Evolutionary conservation across 106 monocot genomes (phyloP).

Genomic region (Amphibolis antarctica): DNA sequence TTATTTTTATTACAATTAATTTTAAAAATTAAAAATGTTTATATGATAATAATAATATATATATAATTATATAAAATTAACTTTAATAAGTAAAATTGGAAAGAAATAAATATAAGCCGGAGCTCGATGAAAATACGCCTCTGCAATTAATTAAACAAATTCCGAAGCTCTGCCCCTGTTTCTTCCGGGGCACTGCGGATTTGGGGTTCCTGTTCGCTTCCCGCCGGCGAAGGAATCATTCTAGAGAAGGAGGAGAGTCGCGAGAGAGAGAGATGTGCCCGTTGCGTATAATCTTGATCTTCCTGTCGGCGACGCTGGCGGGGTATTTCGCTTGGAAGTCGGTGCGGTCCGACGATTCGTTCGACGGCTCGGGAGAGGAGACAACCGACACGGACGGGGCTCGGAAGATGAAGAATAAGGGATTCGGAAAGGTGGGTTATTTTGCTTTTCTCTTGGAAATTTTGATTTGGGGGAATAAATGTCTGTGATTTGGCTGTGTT

Average conservation of each 20-base stretch:
- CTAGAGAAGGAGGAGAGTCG: background rate
- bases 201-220: no score
- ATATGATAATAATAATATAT: no score
- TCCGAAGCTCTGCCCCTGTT: no score
- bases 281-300: slow-evolving; percentile 27
- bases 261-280: slow-evolving; percentile 21
- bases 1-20: no score
- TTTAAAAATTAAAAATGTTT: no score
- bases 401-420: background rate
- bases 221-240: no score
- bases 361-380: background rate
- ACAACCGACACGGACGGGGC: background rate
- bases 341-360: slow-evolving; percentile 2
- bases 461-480: background rate
- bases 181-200: no score
- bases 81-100: no score
- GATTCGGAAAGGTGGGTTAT: background rate
- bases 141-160: no score
- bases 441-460: background rate
- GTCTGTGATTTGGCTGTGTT: background rate
- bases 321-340: slow-evolving; percentile 32
- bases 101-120: no score
- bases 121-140: no score
- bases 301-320: slow-evolving; percentile 30
- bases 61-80: no score